Evolutionary conservation across 768 basidiomycete genomes (phyloP).

Genomic region (Rhodocollybia butyracea): DNA sequence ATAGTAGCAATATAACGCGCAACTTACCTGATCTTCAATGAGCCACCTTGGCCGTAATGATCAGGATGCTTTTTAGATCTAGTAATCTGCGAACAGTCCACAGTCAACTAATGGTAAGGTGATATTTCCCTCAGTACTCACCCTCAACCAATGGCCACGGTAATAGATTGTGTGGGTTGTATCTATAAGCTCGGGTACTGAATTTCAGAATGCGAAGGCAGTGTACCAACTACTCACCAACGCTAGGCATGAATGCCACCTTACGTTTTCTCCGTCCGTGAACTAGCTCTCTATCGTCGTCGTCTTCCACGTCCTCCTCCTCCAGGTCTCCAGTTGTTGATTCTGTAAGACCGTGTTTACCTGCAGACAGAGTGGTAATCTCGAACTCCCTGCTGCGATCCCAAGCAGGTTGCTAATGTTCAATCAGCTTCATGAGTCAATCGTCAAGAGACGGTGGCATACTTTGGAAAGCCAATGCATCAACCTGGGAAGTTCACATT

Average conservation of each 20-base stretch:
- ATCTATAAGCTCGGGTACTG: constrained; percentile 40
- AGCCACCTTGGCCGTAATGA: constrained; percentile 67
- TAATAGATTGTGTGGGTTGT: constrained; percentile 90
- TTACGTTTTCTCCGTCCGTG: constrained; percentile 73
- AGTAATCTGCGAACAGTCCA: constrained; percentile 55
- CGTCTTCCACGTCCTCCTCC: constrained; percentile 70
- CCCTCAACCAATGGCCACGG: constrained; percentile 84
- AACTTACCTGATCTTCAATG: constrained; percentile 88
- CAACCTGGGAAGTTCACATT: constrained; percentile 45
- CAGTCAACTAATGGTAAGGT: background rate
- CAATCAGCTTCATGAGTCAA: constrained; percentile 14
- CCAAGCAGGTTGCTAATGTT: constrained; percentile 81
- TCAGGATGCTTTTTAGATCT: constrained; percentile 75
- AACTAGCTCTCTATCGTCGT: constrained; percentile 51
- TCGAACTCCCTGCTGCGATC: constrained; percentile 86
- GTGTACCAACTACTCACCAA: constrained; percentile 46
- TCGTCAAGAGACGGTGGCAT: constrained; percentile 13
- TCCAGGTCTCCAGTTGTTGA: constrained; percentile 74
- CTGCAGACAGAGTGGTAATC: constrained; percentile 76
- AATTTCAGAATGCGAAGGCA: background rate
- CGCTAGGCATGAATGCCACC: constrained; percentile 83
- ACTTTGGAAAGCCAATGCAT: constrained; percentile 91
- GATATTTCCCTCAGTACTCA: constrained; percentile 29
- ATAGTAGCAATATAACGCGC: too few species aligned
- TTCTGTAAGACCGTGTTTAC: constrained; percentile 61